These are phyloP conservation scores for Crucibulum laeve DNA, from an alignment of 768 basidiomycete species.

Conservation along the genomic window DNA sequence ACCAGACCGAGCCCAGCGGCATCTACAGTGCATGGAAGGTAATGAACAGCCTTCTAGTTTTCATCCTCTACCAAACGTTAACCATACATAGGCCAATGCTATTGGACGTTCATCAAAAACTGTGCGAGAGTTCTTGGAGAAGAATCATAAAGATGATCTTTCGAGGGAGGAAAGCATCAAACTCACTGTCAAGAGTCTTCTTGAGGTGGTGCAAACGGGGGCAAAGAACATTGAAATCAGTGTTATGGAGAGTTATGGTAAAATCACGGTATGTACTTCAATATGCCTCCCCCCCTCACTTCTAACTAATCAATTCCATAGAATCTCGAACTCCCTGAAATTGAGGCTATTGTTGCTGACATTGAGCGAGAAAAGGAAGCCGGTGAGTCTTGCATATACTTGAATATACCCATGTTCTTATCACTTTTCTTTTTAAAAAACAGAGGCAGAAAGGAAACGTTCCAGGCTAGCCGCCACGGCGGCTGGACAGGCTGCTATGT, in stretches of 20 bases:
- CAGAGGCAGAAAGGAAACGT: slow-evolving; percentile 95
- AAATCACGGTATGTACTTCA: slow-evolving; percentile 66
- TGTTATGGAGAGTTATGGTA: slow-evolving; percentile 94
- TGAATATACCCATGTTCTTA: not conserved
- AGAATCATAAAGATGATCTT: slow-evolving; percentile 93
- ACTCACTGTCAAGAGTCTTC: slow-evolving; percentile 88
- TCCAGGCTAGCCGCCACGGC: slow-evolving; percentile 88
- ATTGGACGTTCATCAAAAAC: slow-evolving; percentile 98
- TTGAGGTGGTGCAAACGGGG: slow-evolving; percentile 99
- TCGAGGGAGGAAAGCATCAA: slow-evolving; percentile 88
- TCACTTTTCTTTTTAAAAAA: slow-evolving; percentile 1
- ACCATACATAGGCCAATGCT: slow-evolving; percentile 74
- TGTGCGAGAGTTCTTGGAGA: slow-evolving; percentile 97
- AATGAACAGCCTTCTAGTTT: slow-evolving; percentile 6
- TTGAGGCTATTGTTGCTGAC: slow-evolving; percentile 86
- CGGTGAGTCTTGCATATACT: slow-evolving; percentile 39
- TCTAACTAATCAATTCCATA: slow-evolving; percentile 24
- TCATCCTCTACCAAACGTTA: not conserved
- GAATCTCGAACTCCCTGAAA: slow-evolving; percentile 84
- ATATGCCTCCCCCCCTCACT: not conserved
- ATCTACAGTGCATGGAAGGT: slow-evolving; percentile 99
- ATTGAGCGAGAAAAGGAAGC: slow-evolving; percentile 98
- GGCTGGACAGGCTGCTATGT: slow-evolving; percentile 87
- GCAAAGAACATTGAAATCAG: slow-evolving; percentile 99
- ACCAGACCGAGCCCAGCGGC: slow-evolving; percentile 96